phyloP scores from a whole-genome alignment of 768 basidiomycete species.

The Trichaptum fuscoviolaceum region DNA sequence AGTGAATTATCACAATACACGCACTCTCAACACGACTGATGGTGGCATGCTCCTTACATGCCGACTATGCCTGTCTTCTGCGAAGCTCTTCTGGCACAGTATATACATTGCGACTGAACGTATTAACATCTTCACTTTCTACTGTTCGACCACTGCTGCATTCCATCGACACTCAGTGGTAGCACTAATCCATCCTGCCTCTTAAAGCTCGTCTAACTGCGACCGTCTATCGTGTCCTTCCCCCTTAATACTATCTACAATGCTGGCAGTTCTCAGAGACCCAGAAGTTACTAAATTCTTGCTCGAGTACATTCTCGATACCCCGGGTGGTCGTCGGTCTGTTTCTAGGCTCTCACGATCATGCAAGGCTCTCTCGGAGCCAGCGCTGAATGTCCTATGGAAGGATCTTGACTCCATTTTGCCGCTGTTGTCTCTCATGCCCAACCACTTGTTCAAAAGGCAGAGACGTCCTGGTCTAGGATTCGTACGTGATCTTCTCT shows the following conservation, averaged over 20 bases:
- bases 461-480: constrained; percentile 69
- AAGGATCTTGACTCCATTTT: constrained; percentile 70
- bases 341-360: constrained; percentile 70
- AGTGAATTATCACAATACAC: not conserved
- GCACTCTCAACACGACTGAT: not conserved
- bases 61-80: not conserved
- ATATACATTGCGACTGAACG: not conserved
- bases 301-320: constrained; percentile 46
- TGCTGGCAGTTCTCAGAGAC: constrained; percentile 57
- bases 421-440: constrained; percentile 70
- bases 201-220: constrained; percentile 16
- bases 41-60: not conserved
- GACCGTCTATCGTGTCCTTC: not conserved
- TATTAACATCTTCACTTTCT: not conserved
- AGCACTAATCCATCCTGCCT: constrained; percentile 21
- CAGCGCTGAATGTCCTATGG: constrained; percentile 69
- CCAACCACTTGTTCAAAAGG: constrained; percentile 60
- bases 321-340: constrained; percentile 60
- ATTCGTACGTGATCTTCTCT: constrained; percentile 48
- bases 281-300: constrained; percentile 49
- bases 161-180: not conserved
- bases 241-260: constrained; percentile 11
- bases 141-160: not conserved
- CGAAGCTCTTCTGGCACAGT: not conserved
- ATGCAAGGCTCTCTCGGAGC: constrained; percentile 68